Conservation (phyloP, 2,329 filamentous ascomycete genomes). For the Fusarium verticillioides region DNA sequence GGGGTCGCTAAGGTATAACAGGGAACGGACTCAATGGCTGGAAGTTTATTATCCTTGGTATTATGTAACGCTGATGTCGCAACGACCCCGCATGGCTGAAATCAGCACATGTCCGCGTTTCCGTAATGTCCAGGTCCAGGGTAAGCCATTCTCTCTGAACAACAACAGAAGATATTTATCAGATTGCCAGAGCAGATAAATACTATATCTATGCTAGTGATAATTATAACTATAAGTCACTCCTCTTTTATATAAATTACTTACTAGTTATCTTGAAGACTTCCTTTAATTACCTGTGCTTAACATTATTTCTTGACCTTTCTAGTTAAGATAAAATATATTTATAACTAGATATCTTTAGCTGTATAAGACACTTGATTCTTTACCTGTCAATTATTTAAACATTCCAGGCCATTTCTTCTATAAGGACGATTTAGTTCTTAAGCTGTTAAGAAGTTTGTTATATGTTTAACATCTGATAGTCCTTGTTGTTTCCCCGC, state of each 20-base stretch:
- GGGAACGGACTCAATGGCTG: neutral
- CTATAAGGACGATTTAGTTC: neutral
- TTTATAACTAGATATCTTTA: too few species aligned
- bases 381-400: too few species aligned
- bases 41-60: neutral
- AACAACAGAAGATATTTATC: neutral
- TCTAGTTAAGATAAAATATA: fast-evolving
- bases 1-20: neutral
- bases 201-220: neutral
- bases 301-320: too few species aligned
- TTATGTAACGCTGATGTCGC: neutral
- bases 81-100: neutral
- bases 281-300: fast-evolving
- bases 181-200: fast-evolving
- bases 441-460: fast-evolving
- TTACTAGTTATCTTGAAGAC: neutral
- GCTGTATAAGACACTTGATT: too few species aligned
- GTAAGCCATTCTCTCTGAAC: fast-evolving
- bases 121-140: neutral
- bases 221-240: too few species aligned
- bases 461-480: fast-evolving
- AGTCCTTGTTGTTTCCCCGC: fast-evolving
- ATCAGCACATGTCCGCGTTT: neutral
- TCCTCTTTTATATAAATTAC: neutral
- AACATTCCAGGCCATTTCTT: too few species aligned